Evolutionary conservation across 2,329 filamentous ascomycete genomes (phyloP).

Genomic region (Stenocarpella maydis): DNA sequence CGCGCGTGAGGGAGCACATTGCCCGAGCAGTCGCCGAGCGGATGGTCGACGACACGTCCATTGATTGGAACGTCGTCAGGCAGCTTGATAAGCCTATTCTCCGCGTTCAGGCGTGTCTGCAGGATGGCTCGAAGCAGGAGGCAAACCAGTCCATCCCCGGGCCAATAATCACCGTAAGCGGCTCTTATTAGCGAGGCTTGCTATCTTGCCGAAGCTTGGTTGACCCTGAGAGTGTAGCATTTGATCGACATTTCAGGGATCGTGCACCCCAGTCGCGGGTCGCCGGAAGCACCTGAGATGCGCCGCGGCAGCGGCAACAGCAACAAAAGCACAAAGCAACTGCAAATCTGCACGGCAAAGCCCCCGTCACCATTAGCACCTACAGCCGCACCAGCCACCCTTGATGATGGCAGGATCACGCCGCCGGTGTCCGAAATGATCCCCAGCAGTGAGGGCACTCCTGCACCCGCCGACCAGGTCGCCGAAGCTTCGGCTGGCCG

Average conservation of each 20-base stretch:
- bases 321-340: background rate
- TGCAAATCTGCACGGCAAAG: background rate
- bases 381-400: background rate
- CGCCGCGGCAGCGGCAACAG: background rate
- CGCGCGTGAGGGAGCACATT: constrained; percentile 15
- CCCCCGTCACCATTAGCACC: background rate
- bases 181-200: background rate
- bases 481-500: background rate
- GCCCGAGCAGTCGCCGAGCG: constrained; percentile 1
- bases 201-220: background rate
- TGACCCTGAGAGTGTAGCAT: background rate
- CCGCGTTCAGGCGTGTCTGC: constrained; percentile 20
- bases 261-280: background rate
- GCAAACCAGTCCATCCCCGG: constrained; percentile 21
- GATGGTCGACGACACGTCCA: constrained; percentile 6
- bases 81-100: constrained; percentile 18
- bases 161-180: constrained; percentile 2
- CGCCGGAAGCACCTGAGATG: background rate
- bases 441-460: background rate
- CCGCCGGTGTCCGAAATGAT: background rate
- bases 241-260: constrained; percentile 10
- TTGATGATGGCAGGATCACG: constrained; percentile 1
- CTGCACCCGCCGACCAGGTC: background rate
- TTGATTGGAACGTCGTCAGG: constrained; percentile 11
- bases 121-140: constrained; percentile 13